Base-by-base conservation (phyloP, 495 filamentous ascomycete genomes). In the Hypomontagnella monticulosa region DNA sequence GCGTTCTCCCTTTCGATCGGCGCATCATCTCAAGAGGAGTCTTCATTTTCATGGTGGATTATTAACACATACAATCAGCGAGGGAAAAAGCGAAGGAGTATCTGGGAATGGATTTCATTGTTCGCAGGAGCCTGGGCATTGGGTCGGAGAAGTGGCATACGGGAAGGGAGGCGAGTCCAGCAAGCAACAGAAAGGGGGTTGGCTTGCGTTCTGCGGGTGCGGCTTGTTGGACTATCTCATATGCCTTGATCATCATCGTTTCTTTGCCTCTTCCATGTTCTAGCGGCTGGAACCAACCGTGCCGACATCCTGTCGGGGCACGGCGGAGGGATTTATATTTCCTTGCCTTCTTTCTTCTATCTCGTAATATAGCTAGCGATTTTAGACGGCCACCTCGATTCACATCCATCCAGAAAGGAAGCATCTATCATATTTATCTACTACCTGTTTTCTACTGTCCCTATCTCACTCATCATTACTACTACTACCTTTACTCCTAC, bases 31-130 rank as follows among this genome's bases (percentile, higher is more conserved):
- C 38, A 44, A 43, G 48, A 63, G 56, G 40, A 54, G 18, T 59
- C 38, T 54, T 60, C 49, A 14, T 57, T 59, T 50, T 63, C 38
- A 52, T 37, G 50, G 56, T 53, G 57, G 57, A 52, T 51, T 41
- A 11, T 57, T 52, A 42, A 43, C 27, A 49, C 42, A 57, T 52
- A 38, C 55, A 33, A 64, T 51, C 50, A 56, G 55, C 30, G 48
- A 23, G 42, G 50, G 55, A 23, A 69, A 69, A 69, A 69, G 66
- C 66, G 66, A 69, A 59, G 66, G 66, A 69, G 66, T 69, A 63
- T 19, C 46, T 48, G 43, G 55, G 60, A 38, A 60, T 42, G 60
- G 55, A 40, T 63, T 60, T 68, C 56, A 41, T 42, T 40, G 36
- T 59, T 59, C 30, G 50, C 51, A 38, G 43, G 54, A 19, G 34